phyloP scores from a whole-genome alignment of 768 basidiomycete genomes.

The Suillus decipiens region DNA sequence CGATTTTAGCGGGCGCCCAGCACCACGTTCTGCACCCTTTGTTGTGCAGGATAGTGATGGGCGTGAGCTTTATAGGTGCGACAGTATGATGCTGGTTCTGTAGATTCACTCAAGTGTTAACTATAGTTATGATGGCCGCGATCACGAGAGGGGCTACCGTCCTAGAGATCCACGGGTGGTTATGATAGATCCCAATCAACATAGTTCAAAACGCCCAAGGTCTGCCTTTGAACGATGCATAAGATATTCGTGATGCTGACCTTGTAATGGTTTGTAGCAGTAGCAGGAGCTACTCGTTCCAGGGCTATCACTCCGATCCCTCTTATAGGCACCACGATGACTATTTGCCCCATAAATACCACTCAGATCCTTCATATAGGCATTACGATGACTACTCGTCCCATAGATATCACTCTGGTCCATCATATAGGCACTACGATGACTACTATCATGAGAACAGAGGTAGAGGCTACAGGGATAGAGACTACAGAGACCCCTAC shows the following conservation, averaged over 20 bases:
- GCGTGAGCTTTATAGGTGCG: slow-evolving; percentile 56
- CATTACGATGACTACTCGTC: slow-evolving; percentile 19
- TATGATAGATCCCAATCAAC: slow-evolving; percentile 23
- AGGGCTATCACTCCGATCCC: slow-evolving; percentile 25
- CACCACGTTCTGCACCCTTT: slow-evolving; percentile 41
- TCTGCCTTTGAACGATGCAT: slow-evolving; percentile 15
- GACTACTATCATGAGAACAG: slow-evolving; percentile 25
- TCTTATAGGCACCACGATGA: neutral
- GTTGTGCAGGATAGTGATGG: slow-evolving; percentile 64
- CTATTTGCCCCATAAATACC: slow-evolving; percentile 25
- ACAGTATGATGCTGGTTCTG: neutral
- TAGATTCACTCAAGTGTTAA: neutral
- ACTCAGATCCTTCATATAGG: slow-evolving; percentile 17
- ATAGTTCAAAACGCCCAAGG: slow-evolving; percentile 18
- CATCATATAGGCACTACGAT: slow-evolving; percentile 25
- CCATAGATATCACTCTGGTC: slow-evolving; percentile 22
- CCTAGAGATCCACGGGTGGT: slow-evolving; percentile 30
- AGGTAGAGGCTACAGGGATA: slow-evolving; percentile 22
- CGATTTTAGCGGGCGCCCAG: slow-evolving; percentile 41
- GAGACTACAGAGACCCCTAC: slow-evolving; percentile 23
- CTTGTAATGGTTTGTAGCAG: slow-evolving; percentile 17
- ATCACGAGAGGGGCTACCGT: slow-evolving; percentile 25
- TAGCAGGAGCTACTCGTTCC: slow-evolving; percentile 28
- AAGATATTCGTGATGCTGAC: neutral
- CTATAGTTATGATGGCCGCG: slow-evolving; percentile 28